A percentile compares a stretch with the other conserved stretches of the same genome.
phyloP scores from a whole-genome alignment of 2,329 filamentous ascomycete species.

The Falciphora oryzae region DNA sequence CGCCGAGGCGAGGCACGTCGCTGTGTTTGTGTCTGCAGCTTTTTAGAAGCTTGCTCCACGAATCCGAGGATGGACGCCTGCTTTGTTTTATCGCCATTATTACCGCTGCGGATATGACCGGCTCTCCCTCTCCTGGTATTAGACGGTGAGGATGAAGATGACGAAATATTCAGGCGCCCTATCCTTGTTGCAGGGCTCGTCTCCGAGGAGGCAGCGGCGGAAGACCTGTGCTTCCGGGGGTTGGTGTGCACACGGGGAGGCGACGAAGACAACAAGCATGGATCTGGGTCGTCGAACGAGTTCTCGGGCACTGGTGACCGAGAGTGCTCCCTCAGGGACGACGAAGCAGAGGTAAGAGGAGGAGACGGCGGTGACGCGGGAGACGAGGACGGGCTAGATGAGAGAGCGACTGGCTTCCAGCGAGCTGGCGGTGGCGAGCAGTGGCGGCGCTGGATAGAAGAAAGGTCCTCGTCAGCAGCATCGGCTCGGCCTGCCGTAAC shows the following conservation, averaged over 20 bases:
- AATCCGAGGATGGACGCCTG: background rate
- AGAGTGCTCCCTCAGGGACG: conserved; percentile 22
- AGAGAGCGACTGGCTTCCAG: conserved; percentile 21
- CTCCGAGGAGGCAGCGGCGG: background rate
- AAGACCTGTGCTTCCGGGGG: conserved; percentile 33
- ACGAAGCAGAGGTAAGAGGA: conserved; percentile 29
- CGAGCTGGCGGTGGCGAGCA: conserved; percentile 11
- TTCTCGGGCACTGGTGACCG: conserved; percentile 5
- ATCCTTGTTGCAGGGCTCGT: background rate
- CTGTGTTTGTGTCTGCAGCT: background rate
- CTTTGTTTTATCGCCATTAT: background rate
- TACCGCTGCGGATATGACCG: background rate
- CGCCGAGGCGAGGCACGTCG: too few species aligned
- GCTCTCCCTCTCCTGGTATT: background rate
- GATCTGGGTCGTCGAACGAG: conserved; percentile 4
- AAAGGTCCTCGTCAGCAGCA: background rate
- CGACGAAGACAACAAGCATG: conserved; percentile 32
- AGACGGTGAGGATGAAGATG: background rate
- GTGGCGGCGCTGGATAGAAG: background rate
- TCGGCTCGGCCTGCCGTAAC: too few species aligned
- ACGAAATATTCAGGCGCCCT: background rate
- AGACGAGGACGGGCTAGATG: conserved; percentile 22
- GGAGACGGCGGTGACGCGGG: conserved; percentile 20
- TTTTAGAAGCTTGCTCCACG: background rate
- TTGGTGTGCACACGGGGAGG: conserved; percentile 42